Base-by-base conservation (phyloP, 129 eudicot genomes). In the Arctium lappa region DNA sequence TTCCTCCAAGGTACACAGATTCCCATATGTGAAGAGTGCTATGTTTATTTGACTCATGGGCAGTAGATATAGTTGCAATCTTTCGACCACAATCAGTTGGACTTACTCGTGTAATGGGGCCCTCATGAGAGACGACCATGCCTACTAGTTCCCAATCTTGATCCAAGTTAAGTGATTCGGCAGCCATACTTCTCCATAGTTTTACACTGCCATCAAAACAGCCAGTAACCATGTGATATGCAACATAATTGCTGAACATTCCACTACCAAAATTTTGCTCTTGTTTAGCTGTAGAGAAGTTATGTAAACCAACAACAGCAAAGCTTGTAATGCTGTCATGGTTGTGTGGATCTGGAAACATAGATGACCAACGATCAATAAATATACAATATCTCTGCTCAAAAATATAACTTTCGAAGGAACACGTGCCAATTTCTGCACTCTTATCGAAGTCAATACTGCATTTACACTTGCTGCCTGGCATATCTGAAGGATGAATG, bases 111-210 rank as follows among this genome's bases (percentile, higher is more conserved):
- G 16, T 79, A 71, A 93, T 65, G 72, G 97, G 95, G 42, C 91
- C 93, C 75, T 80, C 82, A 69, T 84, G 89, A 36, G 89, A 80
- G 69, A 81, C 80, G 87, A 91, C 86, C 71, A 48, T 79, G 62
- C 98, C 95, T 83, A 93, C 99, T 83, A 95, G 91, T 80, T 88
- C 88, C 97, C 97, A 95, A 44, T 89, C 90, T 63, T 82, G 75
- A 83, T 66, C 73, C 65, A 84, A 86, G 75, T 50, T 85, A 44
- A 50, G 76, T 34, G 87, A 78, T 27, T 79, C 73, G 46, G 87
- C 73, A 22, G 82, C 81, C 69, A 74, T 42, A 83, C 97, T 91
- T 88, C 90, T 91, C 99, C 99, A 95, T 46, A 95, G 87, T 81
- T 90, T 93, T 71, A 92, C 78, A 42, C 78, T 93, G 85, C 99